Conservation (phyloP, 768 basidiomycete species). For the Tricholoma terreum region DNA sequence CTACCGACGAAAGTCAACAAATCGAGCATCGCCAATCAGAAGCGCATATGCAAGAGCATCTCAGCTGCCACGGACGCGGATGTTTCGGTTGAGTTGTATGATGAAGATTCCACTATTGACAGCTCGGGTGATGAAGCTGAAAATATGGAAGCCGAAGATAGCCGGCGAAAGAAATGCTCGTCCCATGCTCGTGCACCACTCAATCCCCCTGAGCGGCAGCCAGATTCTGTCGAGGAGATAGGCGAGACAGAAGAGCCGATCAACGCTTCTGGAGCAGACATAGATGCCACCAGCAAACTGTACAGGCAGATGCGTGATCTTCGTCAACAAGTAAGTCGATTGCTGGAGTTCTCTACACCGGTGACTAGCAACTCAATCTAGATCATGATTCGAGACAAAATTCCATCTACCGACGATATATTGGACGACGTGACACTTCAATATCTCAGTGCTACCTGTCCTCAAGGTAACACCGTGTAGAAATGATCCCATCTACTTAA, state of each 20-base stretch:
- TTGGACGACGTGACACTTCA: conserved; percentile 35
- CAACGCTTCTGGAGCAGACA: conserved; percentile 1
- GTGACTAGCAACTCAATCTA: conserved; percentile 8
- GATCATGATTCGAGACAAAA: conserved; percentile 25
- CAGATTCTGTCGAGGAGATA: not conserved
- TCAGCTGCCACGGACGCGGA: conserved; percentile 21
- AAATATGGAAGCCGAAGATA: conserved; percentile 11
- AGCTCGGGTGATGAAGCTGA: conserved; percentile 24
- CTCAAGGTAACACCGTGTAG: conserved; percentile 33
- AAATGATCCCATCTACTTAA: not conserved
- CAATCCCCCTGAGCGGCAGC: not conserved
- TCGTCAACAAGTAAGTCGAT: conserved; percentile 23
- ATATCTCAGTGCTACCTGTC: conserved; percentile 36
- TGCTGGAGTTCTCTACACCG: conserved; percentile 1
- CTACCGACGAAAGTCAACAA: conserved; percentile 19
- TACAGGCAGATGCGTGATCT: conserved; percentile 23
- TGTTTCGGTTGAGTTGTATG: conserved; percentile 34
- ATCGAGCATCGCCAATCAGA: conserved; percentile 12
- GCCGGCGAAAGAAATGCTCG: not conserved
- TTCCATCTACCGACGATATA: conserved; percentile 28
- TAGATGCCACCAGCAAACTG: conserved; percentile 18
- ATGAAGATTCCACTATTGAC: conserved; percentile 22
- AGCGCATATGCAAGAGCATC: conserved; percentile 24
- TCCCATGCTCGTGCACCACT: not conserved
- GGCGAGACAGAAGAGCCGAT: not conserved